Percentiles rank a stretch among this genome's conserved stretches.
Evolutionary conservation across 108 stramenopile genomes (phyloP).

Genomic region (Skeletonema menzelii): DNA sequence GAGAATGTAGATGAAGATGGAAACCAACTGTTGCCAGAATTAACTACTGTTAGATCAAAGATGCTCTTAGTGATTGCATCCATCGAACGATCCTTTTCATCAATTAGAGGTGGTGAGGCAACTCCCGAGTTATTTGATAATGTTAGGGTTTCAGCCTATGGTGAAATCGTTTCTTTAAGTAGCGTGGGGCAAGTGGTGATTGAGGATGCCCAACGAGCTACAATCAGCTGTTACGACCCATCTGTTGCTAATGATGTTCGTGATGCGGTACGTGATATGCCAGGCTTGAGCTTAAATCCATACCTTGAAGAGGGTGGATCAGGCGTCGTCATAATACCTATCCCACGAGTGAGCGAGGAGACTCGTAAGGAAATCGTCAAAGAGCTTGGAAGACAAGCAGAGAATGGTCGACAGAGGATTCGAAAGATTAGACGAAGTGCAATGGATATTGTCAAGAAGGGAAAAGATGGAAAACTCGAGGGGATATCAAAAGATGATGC

Average conservation of each 20-base stretch:
- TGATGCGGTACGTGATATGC: constrained; percentile 68
- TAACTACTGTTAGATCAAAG: constrained; percentile 37
- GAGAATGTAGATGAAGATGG: constrained; percentile 36
- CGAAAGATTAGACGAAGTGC: constrained; percentile 75
- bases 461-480: constrained; percentile 79
- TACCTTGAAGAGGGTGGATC: constrained; percentile 75
- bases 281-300: constrained; percentile 75
- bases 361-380: constrained; percentile 75
- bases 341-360: constrained; percentile 76
- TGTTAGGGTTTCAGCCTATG: constrained; percentile 77
- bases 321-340: constrained; percentile 70
- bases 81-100: constrained; percentile 64
- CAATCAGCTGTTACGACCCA: constrained; percentile 85
- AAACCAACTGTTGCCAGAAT: constrained; percentile 65
- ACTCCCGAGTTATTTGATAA: constrained; percentile 84
- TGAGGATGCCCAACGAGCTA: constrained; percentile 71
- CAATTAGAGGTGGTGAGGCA: constrained; percentile 84
- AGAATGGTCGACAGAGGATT: constrained; percentile 63
- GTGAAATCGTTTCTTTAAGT: constrained; percentile 62
- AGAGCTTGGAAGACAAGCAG: constrained; percentile 66
- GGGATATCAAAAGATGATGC: constrained; percentile 89
- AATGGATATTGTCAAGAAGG: constrained; percentile 77
- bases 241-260: constrained; percentile 72
- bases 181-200: constrained; percentile 88
- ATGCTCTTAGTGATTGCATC: constrained; percentile 70